Percentiles rank a stretch among this genome's conserved stretches.
These are phyloP conservation scores for Eimeria praecox DNA, from an alignment of 169 alveolate genomes.

Conservation along the genomic window DNA sequence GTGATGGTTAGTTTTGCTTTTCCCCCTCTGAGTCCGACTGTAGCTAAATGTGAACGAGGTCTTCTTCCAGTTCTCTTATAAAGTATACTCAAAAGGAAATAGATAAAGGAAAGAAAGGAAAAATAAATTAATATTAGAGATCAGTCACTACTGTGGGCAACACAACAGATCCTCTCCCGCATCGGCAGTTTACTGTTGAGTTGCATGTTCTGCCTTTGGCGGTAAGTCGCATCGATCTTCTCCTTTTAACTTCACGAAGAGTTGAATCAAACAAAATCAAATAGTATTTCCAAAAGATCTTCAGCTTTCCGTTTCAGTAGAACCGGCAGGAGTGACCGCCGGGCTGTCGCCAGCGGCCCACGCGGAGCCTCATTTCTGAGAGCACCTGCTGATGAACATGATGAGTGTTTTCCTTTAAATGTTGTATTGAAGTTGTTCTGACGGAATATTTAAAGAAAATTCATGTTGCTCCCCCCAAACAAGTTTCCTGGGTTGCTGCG, in stretches of 20 bases:
- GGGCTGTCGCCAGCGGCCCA: constrained; percentile 56
- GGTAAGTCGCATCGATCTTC: not conserved
- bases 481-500: not conserved
- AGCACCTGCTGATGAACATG: not conserved
- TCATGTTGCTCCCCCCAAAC: not conserved
- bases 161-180: not conserved
- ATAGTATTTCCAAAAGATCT: not conserved
- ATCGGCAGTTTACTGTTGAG: not conserved
- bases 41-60: no score
- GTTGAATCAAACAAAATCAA: not conserved
- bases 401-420: not conserved
- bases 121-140: no score
- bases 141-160: no score
- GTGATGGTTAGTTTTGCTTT: no score
- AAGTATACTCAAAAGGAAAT: no score
- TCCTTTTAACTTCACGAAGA: not conserved
- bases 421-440: not conserved
- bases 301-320: not conserved
- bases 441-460: not conserved
- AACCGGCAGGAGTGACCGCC: constrained; percentile 19
- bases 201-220: not conserved
- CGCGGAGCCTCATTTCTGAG: constrained; percentile 12
- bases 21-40: no score
- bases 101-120: no score
- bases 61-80: no score